These are phyloP conservation scores for Plectosphaerella sp. DNA, from an alignment of 2,329 filamentous ascomycete species.

Conservation along the genomic window DNA sequence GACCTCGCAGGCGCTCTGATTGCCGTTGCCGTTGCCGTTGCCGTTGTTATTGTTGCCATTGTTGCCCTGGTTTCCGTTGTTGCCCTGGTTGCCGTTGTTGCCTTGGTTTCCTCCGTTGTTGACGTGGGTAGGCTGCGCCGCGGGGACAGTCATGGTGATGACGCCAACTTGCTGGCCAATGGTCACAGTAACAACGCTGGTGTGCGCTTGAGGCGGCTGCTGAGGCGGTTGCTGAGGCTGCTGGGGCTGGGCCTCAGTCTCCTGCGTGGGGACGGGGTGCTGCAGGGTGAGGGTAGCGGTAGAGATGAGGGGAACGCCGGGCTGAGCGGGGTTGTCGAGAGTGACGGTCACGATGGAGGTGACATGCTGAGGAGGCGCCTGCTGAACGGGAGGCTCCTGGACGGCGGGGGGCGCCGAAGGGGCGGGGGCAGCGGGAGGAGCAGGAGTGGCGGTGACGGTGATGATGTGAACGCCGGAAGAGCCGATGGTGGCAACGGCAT, in stretches of 20 bases:
- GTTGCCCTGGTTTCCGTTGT: not conserved
- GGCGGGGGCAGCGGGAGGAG: conserved; percentile 4
- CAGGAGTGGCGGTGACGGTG: conserved; percentile 10
- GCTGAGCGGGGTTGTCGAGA: conserved; percentile 2
- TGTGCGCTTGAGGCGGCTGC: not conserved
- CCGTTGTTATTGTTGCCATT: too few relatives aligned
- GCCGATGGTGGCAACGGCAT: conserved; percentile 10
- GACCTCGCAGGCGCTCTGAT: conserved; percentile 1
- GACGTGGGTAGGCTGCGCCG: conserved; percentile 2
- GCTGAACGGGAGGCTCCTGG: conserved; percentile 1
- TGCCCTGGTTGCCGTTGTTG: not conserved
- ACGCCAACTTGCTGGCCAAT: conserved; percentile 8
- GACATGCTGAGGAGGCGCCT: conserved; percentile 1
- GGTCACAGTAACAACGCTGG: conserved; percentile 11
- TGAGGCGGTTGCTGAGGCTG: too few relatives aligned
- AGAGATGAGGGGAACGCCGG: conserved; percentile 5
- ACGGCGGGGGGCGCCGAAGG: not conserved
- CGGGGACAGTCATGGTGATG: conserved; percentile 9
- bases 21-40: not conserved
- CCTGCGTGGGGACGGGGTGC: conserved; percentile 5
- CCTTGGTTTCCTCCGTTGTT: not conserved
- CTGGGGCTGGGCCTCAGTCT: conserved; percentile 1
- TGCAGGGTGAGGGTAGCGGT: conserved; percentile 10
- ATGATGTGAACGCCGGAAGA: conserved; percentile 9
- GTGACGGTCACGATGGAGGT: conserved; percentile 12